Conservation (phyloP, 1,139 yeast genomes). For the Pichia sp. region DNA sequence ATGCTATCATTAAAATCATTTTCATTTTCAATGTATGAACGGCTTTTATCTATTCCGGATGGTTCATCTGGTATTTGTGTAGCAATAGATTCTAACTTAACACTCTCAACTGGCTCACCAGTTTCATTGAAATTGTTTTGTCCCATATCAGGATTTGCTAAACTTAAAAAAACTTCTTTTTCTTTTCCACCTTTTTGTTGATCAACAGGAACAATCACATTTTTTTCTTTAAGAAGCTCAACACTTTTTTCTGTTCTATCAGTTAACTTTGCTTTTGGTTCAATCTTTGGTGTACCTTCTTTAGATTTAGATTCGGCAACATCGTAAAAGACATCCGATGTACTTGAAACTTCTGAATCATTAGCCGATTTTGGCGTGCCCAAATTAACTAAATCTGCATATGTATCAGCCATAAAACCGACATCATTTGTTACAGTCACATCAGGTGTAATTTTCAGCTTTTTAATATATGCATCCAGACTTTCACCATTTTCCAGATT, state of each 20-base stretch:
- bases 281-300: neutral
- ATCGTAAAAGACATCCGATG: constrained; percentile 20
- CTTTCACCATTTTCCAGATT: constrained; percentile 11
- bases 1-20: neutral
- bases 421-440: neutral
- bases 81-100: no score
- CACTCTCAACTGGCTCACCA: no score
- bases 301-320: constrained; percentile 14
- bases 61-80: no score
- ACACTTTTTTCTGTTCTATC: neutral
- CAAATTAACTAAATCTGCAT: neutral
- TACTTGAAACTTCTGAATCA: constrained; percentile 13
- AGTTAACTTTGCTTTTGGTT: no score
- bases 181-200: neutral
- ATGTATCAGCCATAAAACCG: no score
- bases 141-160: no score
- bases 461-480: constrained; percentile 9
- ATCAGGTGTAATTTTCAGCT: constrained; percentile 6
- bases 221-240: neutral
- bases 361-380: constrained; percentile 1
- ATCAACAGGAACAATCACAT: neutral
- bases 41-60: no score
- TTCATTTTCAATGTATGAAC: neutral
- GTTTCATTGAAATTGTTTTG: no score
- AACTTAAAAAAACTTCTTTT: no score